Evolutionary conservation across 2,329 filamentous ascomycete species (phyloP).

Genomic region (Periconia digitata): DNA sequence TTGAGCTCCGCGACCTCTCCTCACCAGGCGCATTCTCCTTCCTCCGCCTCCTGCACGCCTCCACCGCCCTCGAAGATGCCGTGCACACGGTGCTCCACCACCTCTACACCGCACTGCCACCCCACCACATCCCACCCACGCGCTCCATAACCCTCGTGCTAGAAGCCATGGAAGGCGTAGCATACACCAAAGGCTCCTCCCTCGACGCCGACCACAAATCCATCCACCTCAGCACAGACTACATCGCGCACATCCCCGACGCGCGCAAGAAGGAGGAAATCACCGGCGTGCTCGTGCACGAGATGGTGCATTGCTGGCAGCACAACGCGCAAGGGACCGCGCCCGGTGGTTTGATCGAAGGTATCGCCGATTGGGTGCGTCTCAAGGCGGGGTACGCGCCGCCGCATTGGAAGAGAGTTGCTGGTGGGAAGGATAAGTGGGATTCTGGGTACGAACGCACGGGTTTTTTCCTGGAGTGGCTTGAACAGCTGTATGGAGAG

Average conservation of each 20-base stretch:
- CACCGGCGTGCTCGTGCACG: slow-evolving; percentile 81
- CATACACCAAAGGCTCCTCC: slow-evolving; percentile 81
- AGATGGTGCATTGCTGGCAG: slow-evolving; percentile 95
- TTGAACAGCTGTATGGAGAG: slow-evolving; percentile 66
- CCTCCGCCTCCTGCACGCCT: slow-evolving; percentile 65
- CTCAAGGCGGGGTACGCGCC: slow-evolving; percentile 72
- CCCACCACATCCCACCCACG: slow-evolving; percentile 59
- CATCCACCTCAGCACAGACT: slow-evolving; percentile 81
- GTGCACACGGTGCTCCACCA: slow-evolving; percentile 69
- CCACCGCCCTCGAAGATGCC: slow-evolving; percentile 62
- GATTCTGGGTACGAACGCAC: slow-evolving; percentile 89
- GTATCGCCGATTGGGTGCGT: slow-evolving; percentile 90
- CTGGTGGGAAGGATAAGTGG: slow-evolving; percentile 62
- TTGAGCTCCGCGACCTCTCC: slow-evolving; percentile 53
- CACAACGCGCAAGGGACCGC: slow-evolving; percentile 64
- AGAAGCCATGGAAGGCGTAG: slow-evolving; percentile 78
- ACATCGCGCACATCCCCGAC: slow-evolving; percentile 58
- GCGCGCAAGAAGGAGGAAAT: slow-evolving; percentile 61
- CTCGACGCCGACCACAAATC: slow-evolving; percentile 88
- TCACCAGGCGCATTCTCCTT: slow-evolving; percentile 66
- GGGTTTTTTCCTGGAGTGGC: slow-evolving; percentile 85
- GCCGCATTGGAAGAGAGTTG: slow-evolving; percentile 74
- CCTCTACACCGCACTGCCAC: slow-evolving; percentile 60
- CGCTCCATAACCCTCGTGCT: slow-evolving; percentile 85
- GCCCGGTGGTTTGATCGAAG: slow-evolving; percentile 78